Evolutionary conservation across 2,329 filamentous ascomycete species (phyloP).

Genomic region (Hirsutella thompsonii): DNA sequence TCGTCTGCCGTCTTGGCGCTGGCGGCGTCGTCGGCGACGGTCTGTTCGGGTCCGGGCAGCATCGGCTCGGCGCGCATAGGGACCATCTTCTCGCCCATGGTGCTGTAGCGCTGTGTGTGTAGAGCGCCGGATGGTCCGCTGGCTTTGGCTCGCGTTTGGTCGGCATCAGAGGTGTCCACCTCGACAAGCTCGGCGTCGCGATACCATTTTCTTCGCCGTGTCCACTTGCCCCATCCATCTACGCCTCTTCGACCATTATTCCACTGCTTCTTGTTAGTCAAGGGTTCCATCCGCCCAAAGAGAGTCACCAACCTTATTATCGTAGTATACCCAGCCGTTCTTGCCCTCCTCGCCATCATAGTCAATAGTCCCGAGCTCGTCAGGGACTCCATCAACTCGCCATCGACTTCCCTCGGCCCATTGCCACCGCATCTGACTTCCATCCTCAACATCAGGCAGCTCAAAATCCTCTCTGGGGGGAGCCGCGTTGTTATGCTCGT

Average conservation of each 20-base stretch:
- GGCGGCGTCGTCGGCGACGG: slow-evolving; percentile 13
- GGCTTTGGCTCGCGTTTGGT: slow-evolving; percentile 17
- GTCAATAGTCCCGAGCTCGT: slow-evolving; percentile 29
- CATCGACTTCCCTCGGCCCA: slow-evolving; percentile 83
- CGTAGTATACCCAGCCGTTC: slow-evolving; percentile 92
- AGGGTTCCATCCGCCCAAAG: too few species aligned
- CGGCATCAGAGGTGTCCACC: slow-evolving; percentile 27
- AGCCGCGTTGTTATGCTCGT: slow-evolving; percentile 80
- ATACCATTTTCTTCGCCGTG: slow-evolving; percentile 87
- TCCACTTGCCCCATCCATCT: slow-evolving; percentile 93
- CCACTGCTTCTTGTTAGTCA: slow-evolving; percentile 52
- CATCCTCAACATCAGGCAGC: slow-evolving; percentile 48
- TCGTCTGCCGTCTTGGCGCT: slow-evolving; percentile 24
- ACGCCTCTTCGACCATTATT: slow-evolving; percentile 69
- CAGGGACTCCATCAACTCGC: slow-evolving; percentile 66
- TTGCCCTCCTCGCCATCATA: slow-evolving; percentile 48
- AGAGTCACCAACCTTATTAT: slow-evolving; percentile 78
- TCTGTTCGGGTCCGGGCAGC: slow-evolving; percentile 8
- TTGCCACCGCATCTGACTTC: slow-evolving; percentile 44
- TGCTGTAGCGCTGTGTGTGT: slow-evolving; percentile 19
- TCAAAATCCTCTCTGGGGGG: slow-evolving; percentile 60
- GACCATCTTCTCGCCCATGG: slow-evolving; percentile 23
- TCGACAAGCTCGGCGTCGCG: slow-evolving; percentile 93
- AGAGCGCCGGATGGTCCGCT: slow-evolving; percentile 13
- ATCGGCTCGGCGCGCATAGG: slow-evolving; percentile 12